Evolutionary conservation across 169 alveolate genomes (phyloP), one percentile per base, ranked within the genome.

Genomic region (Plasmodium ovale): DNA sequence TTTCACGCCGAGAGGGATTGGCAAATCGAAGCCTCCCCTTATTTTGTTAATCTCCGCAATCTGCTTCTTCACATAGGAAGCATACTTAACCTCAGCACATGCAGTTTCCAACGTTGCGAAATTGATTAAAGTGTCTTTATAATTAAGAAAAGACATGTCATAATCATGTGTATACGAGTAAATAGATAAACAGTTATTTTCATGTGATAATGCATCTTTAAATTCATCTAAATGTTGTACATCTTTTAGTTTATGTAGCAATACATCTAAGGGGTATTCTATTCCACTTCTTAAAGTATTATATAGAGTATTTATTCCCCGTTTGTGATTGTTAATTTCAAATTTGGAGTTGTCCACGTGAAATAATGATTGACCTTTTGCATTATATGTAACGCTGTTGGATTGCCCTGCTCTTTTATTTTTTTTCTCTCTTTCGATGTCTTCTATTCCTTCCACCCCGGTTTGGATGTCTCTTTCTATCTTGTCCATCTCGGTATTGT

Each of bases 51-150:
- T 69, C 67, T 91, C 93, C 33, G 54, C 44, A 23, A 90, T 87
- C 54, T 91, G 93, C 35, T 92, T 85, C 25, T 70, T 67, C 21
- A 93, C 68, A 69, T 91, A 93, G 6, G 94, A 85, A 6, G 92
- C 72, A 72, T 93, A 93, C 31, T 93, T 93, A 42, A 92, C 87
- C 29, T 79, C 94, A 1, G 96, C 96, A 58, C 93, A 93, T 5
- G 93, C 92, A 7, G 89, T 79, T 65, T 79, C 89, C 44, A 79
- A n/a, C 1, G 82, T 65, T 51, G 89, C 56, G 5, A 14, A 19
- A 59, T 79, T 79, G 54, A 79, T 67, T 65, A 79, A 54, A 4
- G 51, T 23, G 9, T 79, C 71, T 0, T 35, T 16, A 51, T 1
- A 19, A 1, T 65, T 51, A 37, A 65, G 27, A 67, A 39, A 39